Evolutionary conservation across 129 eudicot species (phyloP).

Genomic region (Ambrosia artemisiifolia): DNA sequence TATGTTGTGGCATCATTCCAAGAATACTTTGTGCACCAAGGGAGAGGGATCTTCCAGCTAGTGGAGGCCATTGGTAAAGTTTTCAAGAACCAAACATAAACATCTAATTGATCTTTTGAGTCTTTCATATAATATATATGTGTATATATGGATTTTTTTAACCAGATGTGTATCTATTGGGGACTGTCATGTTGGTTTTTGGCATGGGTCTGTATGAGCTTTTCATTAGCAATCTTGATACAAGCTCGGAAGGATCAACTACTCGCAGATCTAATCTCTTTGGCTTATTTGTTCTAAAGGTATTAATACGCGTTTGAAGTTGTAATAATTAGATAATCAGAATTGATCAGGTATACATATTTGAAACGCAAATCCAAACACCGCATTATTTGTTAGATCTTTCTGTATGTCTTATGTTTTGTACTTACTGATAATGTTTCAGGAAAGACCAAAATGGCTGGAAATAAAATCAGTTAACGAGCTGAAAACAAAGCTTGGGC

Average conservation of each 20-base stretch:
- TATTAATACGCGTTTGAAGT: neutral
- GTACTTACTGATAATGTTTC: slow-evolving; percentile 20
- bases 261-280: slow-evolving; percentile 59
- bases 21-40: slow-evolving; percentile 56
- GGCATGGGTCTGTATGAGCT: slow-evolving; percentile 99
- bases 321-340: neutral
- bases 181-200: slow-evolving; percentile 93
- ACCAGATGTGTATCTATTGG: slow-evolving; percentile 79
- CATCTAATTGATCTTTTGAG: neutral
- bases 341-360: too few relatives aligned
- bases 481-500: slow-evolving; percentile 92
- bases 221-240: slow-evolving; percentile 78
- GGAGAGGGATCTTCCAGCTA: slow-evolving; percentile 59
- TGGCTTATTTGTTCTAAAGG: slow-evolving; percentile 77
- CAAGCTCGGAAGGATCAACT: slow-evolving; percentile 34
- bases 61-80: slow-evolving; percentile 78
- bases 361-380: too few relatives aligned
- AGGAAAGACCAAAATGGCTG: slow-evolving; percentile 95
- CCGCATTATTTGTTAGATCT: neutral
- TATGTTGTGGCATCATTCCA: slow-evolving; percentile 58
- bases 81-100: neutral
- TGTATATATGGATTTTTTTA: neutral
- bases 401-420: neutral
- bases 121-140: neutral
- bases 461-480: slow-evolving; percentile 85